phyloP scores from a whole-genome alignment of 2,329 filamentous ascomycete genomes.

The Fusarium mexicanum region DNA sequence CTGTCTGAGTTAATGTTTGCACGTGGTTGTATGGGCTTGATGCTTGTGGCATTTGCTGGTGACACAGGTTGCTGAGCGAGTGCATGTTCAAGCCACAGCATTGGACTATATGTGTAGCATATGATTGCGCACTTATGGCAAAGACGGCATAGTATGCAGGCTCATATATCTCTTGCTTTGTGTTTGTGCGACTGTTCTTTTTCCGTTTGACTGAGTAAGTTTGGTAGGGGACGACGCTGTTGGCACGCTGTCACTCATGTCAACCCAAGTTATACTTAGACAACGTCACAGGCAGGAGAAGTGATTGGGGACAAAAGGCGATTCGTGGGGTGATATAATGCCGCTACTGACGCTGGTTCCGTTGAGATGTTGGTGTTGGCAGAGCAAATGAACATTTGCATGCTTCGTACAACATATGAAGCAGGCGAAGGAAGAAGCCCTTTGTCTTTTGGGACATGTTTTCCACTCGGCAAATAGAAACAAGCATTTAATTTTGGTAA shows the following conservation, averaged over 20 bases:
- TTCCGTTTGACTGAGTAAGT: not conserved
- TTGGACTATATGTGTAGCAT: not conserved
- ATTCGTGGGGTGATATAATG: not conserved
- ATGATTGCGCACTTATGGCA: not conserved
- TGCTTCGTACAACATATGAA: not conserved
- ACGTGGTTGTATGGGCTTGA: not conserved
- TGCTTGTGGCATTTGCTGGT: not conserved
- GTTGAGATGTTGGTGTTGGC: not conserved
- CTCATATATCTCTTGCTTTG: not conserved
- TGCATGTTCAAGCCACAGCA: not conserved
- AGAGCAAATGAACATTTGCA: not conserved
- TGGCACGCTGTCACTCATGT: not conserved
- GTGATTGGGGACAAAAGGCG: not conserved
- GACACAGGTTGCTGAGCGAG: not conserved
- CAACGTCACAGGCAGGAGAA: fast-evolving
- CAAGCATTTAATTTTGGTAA: no score
- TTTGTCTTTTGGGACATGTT: not conserved
- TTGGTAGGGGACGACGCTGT: not conserved
- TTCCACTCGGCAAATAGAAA: fast-evolving
- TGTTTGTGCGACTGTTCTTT: not conserved
- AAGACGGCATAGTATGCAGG: not conserved
- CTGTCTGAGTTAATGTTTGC: not conserved
- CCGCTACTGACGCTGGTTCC: not conserved
- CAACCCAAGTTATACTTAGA: no score
- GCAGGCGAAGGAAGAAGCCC: not conserved